Evolutionary conservation across 257 asterid species (phyloP), one percentile per base, ranked within the genome.

Genomic region (Primulina eburnea): DNA sequence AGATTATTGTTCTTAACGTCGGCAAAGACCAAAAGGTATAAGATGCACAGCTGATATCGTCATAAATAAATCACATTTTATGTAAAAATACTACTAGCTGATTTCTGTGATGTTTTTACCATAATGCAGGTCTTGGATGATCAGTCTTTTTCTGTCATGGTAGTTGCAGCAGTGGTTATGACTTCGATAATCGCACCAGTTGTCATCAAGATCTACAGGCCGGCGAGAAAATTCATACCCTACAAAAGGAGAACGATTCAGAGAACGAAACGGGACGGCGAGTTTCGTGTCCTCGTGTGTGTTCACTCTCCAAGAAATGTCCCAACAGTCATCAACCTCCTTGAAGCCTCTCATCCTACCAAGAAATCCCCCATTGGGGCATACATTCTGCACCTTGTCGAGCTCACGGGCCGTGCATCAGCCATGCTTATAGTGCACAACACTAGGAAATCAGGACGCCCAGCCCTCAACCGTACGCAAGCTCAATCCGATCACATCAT

Each of bases 1-100:
- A 94, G 86, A 91, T 94, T 86, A 94, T 94, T 67, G 91, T 91
- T 14, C 97, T 94, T 73, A 94, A 94, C 18, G 98, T 94, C n/a
- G 98, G 98, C 14, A 92, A 83, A 76, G 99, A 94, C 74, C 98
- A 94, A 53, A 88, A 84, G 89, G 98, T 90, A 80, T 50, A 3
- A 47, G 20, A 50, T 17, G 0, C 1, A 7, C 57, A 5, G 57
- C 20, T 50, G 5, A 47, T 14, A 16, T 50, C 8, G 17, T 16
- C 55, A 4, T 12, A 14, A 14, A 12, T 12, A 14, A 1, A 14
- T 43, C 57, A 50, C 5, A 4, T 50, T 50, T 16, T 16, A 37
- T 8, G 28, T 35, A 43, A 37, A 17, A 11, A 12, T 9, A 14
- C 0, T n/a, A 4, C 12, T 60, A 26, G 37, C 34, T 43, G 8